These are phyloP conservation scores for Lyophyllum decastes DNA, from an alignment of 768 basidiomycete species.

Conservation along the genomic window DNA sequence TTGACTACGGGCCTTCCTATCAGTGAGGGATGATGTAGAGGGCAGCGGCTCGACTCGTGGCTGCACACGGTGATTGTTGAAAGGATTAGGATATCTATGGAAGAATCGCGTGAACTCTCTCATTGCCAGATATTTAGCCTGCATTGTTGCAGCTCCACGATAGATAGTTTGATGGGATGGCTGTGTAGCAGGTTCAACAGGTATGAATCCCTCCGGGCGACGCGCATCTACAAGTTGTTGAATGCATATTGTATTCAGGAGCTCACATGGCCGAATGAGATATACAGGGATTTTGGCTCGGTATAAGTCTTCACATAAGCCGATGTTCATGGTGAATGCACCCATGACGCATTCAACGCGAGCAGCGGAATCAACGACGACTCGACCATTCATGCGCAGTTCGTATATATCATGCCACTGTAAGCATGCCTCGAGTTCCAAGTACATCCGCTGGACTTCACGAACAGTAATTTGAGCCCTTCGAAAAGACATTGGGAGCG, in stretches of 20 bases:
- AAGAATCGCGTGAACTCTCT: neutral
- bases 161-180: neutral
- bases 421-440: neutral
- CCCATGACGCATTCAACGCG: too few relatives aligned
- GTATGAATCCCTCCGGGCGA: neutral
- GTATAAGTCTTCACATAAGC: too few relatives aligned
- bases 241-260: neutral
- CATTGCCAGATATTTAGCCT: too few relatives aligned
- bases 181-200: neutral
- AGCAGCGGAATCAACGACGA: neutral
- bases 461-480: neutral
- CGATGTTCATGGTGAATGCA: too few relatives aligned
- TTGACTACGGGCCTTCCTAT: too few relatives aligned
- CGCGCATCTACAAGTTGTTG: neutral
- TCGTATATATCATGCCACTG: neutral
- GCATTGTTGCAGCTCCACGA: neutral
- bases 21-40: too few relatives aligned
- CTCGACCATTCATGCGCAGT: neutral
- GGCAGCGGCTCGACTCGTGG: too few relatives aligned
- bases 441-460: neutral
- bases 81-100: neutral
- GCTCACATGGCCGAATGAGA: neutral
- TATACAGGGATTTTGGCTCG: too few relatives aligned
- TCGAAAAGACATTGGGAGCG: neutral
- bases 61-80: neutral